Evolutionary conservation across 495 filamentous ascomycete species (phyloP), one percentile per base, ranked within the genome.

Genomic region (Xylaria grammica): DNA sequence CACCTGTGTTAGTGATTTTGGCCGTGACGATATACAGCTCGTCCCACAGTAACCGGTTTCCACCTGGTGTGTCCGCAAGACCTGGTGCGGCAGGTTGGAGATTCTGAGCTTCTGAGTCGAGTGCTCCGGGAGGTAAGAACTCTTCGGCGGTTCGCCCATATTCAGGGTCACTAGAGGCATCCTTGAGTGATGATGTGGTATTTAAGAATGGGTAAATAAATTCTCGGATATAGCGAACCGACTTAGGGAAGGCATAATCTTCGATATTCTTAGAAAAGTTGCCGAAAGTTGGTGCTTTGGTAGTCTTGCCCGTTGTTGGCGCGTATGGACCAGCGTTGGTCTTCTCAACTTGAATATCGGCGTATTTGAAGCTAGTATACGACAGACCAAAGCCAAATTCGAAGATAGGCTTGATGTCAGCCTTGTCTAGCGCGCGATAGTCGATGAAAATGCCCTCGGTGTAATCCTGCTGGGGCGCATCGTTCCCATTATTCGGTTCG

Each of bases 131-230:
- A 6, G 94, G 94, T 26, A 94, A 81, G 73, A 89, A 91, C 30
- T 87, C 68, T 20, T 81, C 77, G 46, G 84, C 78, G 0, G 82
- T 78, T 71, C 84, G 69, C 48, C 90, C 92, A 74, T 92, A 96
- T 65, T 85, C 62, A 0, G 86, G 84, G 68, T 94, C 90, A 10
- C 77, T 81, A 11, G 89, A 89, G 0, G 90, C 84, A 0, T 74
- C 77, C 55, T 79, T 65, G 48, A 78, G 75, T 36, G 90, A 85
- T 67, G 89, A 82, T 22, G 92, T 91, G 34, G 80, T 84, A 82
- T 95, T 94, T 65, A 99, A 74, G 78, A 90, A 99, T 6, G 95
- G 95, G 79, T 99, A 99, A 74, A 99, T 92, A 84, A 82, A 85
- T 60, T 83, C 75, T 72, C 76, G 78, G 67, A 85, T 75, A 55